Conservation (phyloP, 371 early-diverging fungal species). For the Rozella allomycis region DNA sequence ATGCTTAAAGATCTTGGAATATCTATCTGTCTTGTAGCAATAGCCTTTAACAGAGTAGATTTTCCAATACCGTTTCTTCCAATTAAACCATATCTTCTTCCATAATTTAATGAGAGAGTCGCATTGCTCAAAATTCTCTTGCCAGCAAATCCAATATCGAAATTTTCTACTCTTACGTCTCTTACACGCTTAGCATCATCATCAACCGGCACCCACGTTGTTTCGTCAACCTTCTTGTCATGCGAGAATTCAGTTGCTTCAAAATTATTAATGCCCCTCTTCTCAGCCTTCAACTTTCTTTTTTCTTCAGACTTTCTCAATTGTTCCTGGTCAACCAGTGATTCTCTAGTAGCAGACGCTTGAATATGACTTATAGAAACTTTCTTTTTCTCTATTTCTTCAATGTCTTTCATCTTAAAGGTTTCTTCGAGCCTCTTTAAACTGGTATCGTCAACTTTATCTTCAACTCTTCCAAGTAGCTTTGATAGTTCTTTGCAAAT, state of each 20-base stretch:
- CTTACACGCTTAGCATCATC: no score
- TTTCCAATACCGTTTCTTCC: constrained; percentile 98
- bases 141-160: constrained; percentile 85
- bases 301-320: constrained; percentile 83
- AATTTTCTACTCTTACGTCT: constrained; percentile 83
- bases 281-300: constrained; percentile 42
- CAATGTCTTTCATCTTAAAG: constrained; percentile 18
- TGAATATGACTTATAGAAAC: constrained; percentile 39
- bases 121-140: constrained; percentile 77
- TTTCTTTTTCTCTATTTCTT: constrained; percentile 35
- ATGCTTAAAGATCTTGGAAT: constrained; percentile 62
- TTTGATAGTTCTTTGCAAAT: constrained; percentile 37
- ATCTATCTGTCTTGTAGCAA: constrained; percentile 67
- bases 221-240: no score
- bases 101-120: constrained; percentile 54
- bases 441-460: constrained; percentile 6
- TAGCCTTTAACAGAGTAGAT: constrained; percentile 80
- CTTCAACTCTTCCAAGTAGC: constrained; percentile 6
- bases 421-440: constrained; percentile 31
- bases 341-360: constrained; percentile 21
- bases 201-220: no score
- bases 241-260: no score
- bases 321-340: constrained; percentile 72
- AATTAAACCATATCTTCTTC: constrained; percentile 86
- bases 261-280: no score